Conservation (phyloP, 176 grass and related monocot species). For the Phoenix roebelenii region DNA sequence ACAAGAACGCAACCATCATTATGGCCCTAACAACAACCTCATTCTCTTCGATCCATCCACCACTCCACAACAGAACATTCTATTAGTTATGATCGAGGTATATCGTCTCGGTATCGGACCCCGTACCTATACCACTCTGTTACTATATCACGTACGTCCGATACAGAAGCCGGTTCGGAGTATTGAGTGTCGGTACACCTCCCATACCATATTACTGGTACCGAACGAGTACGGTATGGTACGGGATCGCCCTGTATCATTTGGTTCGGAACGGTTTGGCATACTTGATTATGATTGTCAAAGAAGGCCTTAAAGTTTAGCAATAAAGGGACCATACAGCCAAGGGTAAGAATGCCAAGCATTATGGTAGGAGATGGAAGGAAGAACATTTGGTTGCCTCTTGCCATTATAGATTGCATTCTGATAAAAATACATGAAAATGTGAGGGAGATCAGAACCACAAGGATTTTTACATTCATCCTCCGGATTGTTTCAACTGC, state of each 20-base stretch:
- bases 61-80: not conserved
- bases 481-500: not conserved
- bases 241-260: too few relatives aligned
- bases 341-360: conserved; percentile 40
- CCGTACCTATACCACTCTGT: too few relatives aligned
- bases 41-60: conserved; percentile 26
- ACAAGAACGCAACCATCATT: conserved; percentile 33
- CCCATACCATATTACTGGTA: too few relatives aligned
- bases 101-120: too few relatives aligned
- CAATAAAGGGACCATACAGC: conserved; percentile 31
- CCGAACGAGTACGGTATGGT: too few relatives aligned
- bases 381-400: conserved; percentile 19
- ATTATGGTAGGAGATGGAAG: conserved; percentile 35
- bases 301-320: conserved; percentile 38
- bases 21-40: conserved; percentile 34
- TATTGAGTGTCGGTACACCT: too few relatives aligned
- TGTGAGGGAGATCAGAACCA: conserved; percentile 32
- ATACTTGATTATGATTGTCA: conserved; percentile 15
- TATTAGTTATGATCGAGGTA: conserved; percentile 5
- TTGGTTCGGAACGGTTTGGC: too few relatives aligned
- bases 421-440: conserved; percentile 33
- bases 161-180: too few relatives aligned
- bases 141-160: too few relatives aligned
- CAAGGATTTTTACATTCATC: conserved; percentile 22
- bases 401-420: conserved; percentile 30